Conservation (phyloP, 805 yeast species). For the Ogataea siamensis region DNA sequence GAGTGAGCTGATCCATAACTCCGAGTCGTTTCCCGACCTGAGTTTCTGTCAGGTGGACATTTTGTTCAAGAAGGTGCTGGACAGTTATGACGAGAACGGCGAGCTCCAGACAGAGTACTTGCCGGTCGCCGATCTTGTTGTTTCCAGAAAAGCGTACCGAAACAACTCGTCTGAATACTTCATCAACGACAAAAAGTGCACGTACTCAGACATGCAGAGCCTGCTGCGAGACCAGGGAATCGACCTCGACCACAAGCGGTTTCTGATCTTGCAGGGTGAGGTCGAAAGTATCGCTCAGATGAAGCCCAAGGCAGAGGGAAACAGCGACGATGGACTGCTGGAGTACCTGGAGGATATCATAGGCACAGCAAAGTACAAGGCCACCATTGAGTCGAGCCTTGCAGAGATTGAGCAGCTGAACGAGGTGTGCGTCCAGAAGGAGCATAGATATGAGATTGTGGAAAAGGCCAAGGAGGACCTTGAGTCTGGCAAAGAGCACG, state of each 20-base stretch:
- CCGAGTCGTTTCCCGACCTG: conserved; percentile 65
- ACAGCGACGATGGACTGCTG: conserved; percentile 86
- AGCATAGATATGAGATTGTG: conserved; percentile 73
- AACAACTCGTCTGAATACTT: conserved; percentile 78
- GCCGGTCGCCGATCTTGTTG: conserved; percentile 59
- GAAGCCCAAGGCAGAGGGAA: conserved; percentile 95
- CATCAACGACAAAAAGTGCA: conserved; percentile 66
- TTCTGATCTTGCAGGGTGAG: conserved; percentile 94
- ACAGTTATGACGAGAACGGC: conserved; percentile 33
- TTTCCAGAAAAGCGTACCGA: conserved; percentile 75
- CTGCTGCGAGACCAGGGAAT: conserved; percentile 79
- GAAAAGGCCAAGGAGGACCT: conserved; percentile 65
- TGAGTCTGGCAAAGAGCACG: conserved; percentile 64
- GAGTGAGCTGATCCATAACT: conserved; percentile 90
- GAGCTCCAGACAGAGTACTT: conserved; percentile 40
- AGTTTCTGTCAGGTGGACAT: conserved; percentile 87
- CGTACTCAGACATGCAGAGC: conserved; percentile 74
- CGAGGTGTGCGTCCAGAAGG: conserved; percentile 78
- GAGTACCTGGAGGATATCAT: conserved; percentile 96
- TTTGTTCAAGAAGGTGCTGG: conserved; percentile 75
- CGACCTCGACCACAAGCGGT: conserved; percentile 92
- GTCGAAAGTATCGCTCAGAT: conserved; percentile 98
- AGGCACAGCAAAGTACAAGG: conserved; percentile 86
- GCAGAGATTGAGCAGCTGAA: conserved; percentile 68
- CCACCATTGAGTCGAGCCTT: conserved; percentile 63